Conservation (phyloP, 768 basidiomycete species). For the Rhizopogon salebrosus region DNA sequence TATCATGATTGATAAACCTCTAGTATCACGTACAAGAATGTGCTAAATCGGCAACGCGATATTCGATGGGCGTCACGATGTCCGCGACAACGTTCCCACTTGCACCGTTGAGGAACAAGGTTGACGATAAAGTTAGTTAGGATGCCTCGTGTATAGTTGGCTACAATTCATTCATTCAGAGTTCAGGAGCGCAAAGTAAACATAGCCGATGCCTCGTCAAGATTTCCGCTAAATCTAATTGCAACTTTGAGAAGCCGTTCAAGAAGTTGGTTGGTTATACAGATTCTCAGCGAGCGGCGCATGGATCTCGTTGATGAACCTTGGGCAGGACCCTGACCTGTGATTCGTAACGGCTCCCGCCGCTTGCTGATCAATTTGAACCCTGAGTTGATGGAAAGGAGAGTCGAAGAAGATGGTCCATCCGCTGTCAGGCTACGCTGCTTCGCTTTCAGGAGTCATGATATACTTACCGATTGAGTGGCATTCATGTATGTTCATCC, state of each 20-base stretch:
- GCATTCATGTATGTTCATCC: neutral
- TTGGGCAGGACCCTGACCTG: constrained; percentile 69
- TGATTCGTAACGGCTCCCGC: constrained; percentile 98
- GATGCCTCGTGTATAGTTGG: neutral
- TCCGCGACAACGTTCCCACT: constrained; percentile 98
- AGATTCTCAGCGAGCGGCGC: neutral
- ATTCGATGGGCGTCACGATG: too few species aligned
- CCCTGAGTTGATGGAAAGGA: constrained; percentile 59
- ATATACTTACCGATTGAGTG: too few species aligned
- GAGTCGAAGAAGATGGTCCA: constrained; percentile 68
- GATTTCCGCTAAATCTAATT: constrained; percentile 99
- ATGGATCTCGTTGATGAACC: neutral
- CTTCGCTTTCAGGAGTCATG: too few species aligned
- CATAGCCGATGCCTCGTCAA: constrained; percentile 98
- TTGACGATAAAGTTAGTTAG: constrained; percentile 90
- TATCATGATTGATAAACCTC: constrained; percentile 99
- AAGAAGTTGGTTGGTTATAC: constrained; percentile 94
- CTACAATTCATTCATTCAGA: constrained; percentile 4
- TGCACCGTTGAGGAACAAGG: constrained; percentile 99
- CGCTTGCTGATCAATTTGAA: constrained; percentile 94
- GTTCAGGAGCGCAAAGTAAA: constrained; percentile 97
- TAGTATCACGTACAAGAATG: constrained; percentile 99
- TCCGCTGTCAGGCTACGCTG: neutral
- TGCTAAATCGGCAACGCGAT: constrained; percentile 99
- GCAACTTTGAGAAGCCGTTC: constrained; percentile 99